A percentile compares a stretch with the other conserved stretches of the same genome.
phyloP scores from a whole-genome alignment of 768 basidiomycete genomes.

The Tulasnella sp. region DNA sequence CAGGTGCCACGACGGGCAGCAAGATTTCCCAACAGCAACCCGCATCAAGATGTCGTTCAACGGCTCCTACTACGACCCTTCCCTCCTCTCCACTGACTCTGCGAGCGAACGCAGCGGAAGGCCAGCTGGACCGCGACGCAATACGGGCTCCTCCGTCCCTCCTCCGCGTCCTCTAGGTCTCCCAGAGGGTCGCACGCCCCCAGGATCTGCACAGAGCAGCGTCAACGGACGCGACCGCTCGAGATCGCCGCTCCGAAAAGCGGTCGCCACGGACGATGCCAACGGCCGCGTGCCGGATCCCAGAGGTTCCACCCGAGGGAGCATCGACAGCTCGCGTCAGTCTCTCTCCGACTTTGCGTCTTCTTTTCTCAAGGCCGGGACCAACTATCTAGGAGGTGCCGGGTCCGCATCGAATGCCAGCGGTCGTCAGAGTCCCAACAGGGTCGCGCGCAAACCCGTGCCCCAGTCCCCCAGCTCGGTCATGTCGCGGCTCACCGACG shows the following conservation, averaged over 20 bases:
- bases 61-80: neutral
- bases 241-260: neutral
- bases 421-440: neutral
- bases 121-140: slow-evolving; percentile 1
- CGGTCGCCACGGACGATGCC: neutral
- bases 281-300: neutral
- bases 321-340: neutral
- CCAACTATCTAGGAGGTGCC: neutral
- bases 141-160: slow-evolving; percentile 4
- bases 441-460: neutral
- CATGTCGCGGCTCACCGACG: slow-evolving; percentile 37
- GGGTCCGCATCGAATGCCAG: neutral
- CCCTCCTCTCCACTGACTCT: neutral
- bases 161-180: slow-evolving; percentile 13
- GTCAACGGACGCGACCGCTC: neutral
- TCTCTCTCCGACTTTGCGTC: neutral
- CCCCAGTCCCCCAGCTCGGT: slow-evolving; percentile 9
- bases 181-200: slow-evolving; percentile 9
- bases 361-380: neutral
- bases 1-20: neutral
- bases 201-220: neutral
- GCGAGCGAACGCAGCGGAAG: neutral
- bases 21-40: neutral
- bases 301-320: neutral
- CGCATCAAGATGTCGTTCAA: neutral